phyloP scores from a whole-genome alignment of 2,329 filamentous ascomycete genomes.

The Magnaporthiopsis incrustans region DNA sequence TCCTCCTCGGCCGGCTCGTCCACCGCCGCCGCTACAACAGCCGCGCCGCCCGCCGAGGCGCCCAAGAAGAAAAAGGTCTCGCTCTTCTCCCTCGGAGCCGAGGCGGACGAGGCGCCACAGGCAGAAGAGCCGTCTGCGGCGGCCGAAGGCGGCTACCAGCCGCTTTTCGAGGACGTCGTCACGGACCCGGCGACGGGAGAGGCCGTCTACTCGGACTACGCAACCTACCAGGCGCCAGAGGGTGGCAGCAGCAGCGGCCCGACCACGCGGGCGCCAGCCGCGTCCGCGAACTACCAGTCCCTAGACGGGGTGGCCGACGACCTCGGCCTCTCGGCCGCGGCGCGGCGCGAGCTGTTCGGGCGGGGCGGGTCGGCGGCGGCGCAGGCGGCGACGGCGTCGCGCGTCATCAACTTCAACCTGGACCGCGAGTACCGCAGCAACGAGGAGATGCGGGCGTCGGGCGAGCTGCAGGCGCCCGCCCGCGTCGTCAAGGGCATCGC shows the following conservation, averaged over 20 bases:
- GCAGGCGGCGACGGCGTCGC: slow-evolving; percentile 27
- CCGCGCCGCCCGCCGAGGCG: slow-evolving; percentile 18
- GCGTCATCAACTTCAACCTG: slow-evolving; percentile 80
- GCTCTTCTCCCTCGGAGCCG: slow-evolving; percentile 56
- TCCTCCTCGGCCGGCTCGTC: too few species aligned
- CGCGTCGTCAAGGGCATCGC: slow-evolving; percentile 77
- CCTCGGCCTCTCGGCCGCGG: slow-evolving; percentile 69
- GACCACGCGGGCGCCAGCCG: slow-evolving; percentile 2
- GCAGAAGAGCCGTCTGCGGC: slow-evolving; percentile 7
- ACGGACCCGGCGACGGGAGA: neutral
- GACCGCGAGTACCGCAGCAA: slow-evolving; percentile 82
- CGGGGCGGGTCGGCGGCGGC: slow-evolving; percentile 40
- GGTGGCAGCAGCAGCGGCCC: slow-evolving; percentile 15
- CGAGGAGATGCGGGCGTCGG: slow-evolving; percentile 62
- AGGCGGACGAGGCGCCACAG: slow-evolving; percentile 19
- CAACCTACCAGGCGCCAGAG: slow-evolving; percentile 16
- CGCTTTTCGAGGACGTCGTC: slow-evolving; percentile 34
- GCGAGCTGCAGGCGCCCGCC: slow-evolving; percentile 61
- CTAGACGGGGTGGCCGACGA: slow-evolving; percentile 66
- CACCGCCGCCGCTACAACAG: slow-evolving; percentile 12
- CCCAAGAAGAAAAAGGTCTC: slow-evolving; percentile 60
- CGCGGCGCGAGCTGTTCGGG: slow-evolving; percentile 79
- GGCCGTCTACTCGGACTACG: slow-evolving; percentile 6
- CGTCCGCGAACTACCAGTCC: slow-evolving; percentile 31
- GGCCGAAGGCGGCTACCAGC: slow-evolving; percentile 35